Percentiles rank a stretch among this genome's conserved stretches.
Evolutionary conservation across 305 asterid genomes (phyloP).

Genomic region (Withania somnifera): DNA sequence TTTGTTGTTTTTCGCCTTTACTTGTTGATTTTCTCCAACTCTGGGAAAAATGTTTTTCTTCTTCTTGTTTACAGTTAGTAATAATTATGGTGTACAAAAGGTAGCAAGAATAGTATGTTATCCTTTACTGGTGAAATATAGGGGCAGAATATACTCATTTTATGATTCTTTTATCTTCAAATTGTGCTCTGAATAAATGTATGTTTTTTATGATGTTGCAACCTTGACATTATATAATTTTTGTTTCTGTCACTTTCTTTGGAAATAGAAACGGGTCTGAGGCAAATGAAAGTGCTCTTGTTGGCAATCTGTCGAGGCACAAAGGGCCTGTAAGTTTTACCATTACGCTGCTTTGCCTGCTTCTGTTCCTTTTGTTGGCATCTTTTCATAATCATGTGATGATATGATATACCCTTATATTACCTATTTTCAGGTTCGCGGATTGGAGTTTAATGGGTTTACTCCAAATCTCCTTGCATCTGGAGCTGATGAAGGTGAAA

Average conservation of each 20-base stretch:
- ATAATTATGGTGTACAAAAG: background rate
- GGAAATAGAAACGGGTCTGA: constrained; percentile 36
- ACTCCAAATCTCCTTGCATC: constrained; percentile 83
- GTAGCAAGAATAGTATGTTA: background rate
- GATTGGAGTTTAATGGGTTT: constrained; percentile 57
- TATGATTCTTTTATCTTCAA: background rate
- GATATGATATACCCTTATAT: constrained; percentile 6
- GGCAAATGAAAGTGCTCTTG: constrained; percentile 52
- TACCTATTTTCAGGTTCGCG: constrained; percentile 57
- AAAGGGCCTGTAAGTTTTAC: constrained; percentile 69
- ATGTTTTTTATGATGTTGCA: background rate
- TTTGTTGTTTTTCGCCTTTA: background rate
- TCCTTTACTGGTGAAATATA: background rate
- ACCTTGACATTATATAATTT: constrained; percentile 3
- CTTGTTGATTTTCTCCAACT: background rate
- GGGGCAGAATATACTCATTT: background rate
- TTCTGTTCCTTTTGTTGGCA: background rate
- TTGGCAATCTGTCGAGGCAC: constrained; percentile 62
- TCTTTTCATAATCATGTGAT: constrained; percentile 7
- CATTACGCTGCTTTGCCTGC: background rate
- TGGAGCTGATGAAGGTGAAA: constrained; percentile 99
- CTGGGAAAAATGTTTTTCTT: background rate
- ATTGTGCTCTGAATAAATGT: background rate
- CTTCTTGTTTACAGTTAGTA: background rate
- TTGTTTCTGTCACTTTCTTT: constrained; percentile 16